These are phyloP conservation scores for Fusarium decemcellulare DNA, from an alignment of 2,329 filamentous ascomycete genomes.

Conservation along the genomic window DNA sequence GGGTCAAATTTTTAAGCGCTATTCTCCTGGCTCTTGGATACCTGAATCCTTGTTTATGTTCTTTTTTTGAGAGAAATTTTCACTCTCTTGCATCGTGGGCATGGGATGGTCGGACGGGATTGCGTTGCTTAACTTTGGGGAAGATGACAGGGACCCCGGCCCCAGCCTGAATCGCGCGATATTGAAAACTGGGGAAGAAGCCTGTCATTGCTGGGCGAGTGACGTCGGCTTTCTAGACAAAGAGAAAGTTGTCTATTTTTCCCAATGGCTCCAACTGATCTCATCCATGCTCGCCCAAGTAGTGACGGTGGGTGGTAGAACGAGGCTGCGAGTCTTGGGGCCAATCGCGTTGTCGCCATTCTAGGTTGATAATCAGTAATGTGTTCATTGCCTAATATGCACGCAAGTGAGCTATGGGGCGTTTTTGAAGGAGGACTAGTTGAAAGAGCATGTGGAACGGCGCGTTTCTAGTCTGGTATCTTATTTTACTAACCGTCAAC, in stretches of 20 bases:
- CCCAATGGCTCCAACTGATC: too few relatives aligned
- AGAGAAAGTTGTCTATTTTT: too few relatives aligned
- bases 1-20: neutral
- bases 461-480: too few relatives aligned
- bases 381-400: too few relatives aligned
- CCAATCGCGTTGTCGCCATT: neutral
- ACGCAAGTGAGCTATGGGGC: too few relatives aligned
- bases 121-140: constrained; percentile 1
- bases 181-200: constrained; percentile 7
- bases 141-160: neutral
- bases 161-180: neutral
- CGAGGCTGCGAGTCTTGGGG: neutral
- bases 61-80: neutral
- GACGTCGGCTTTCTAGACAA: neutral
- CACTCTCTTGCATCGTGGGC: neutral
- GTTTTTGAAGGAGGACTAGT: too few relatives aligned
- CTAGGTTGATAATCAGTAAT: too few relatives aligned
- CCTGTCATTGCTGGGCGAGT: neutral
- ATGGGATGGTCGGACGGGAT: neutral
- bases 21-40: neutral
- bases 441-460: too few relatives aligned
- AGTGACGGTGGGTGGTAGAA: too few relatives aligned
- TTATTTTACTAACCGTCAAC: too few relatives aligned
- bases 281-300: too few relatives aligned
- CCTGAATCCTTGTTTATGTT: neutral